Percentiles rank a stretch among this genome's conserved stretches.
phyloP scores from a whole-genome alignment of 495 filamentous ascomycete species.

The Aspergillus sparsus region DNA sequence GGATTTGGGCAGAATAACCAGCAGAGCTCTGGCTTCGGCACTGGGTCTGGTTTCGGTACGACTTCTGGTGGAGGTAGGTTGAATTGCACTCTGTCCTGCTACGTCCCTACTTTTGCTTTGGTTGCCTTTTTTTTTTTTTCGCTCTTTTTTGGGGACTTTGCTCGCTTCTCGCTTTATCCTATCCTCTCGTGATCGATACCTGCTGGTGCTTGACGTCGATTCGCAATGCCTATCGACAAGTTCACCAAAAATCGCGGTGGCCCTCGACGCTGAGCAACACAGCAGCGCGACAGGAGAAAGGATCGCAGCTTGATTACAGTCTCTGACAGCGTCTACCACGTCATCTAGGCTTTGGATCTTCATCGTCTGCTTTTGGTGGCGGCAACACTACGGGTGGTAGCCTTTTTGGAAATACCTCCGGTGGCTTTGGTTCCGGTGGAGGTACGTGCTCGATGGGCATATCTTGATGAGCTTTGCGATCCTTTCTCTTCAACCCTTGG shows the following conservation, averaged over 20 bases:
- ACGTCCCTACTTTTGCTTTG: conserved; percentile 20
- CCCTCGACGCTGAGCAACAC: conserved; percentile 36
- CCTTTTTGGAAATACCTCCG: conserved; percentile 50
- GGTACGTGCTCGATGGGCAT: conserved; percentile 48
- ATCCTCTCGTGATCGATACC: conserved; percentile 24
- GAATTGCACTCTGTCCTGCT: conserved; percentile 25
- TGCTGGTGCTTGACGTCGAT: conserved; percentile 41
- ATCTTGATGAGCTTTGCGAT: conserved; percentile 36
- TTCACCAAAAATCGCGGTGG: conserved; percentile 25
- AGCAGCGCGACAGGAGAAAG: conserved; percentile 44
- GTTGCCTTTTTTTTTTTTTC: conserved; percentile 17
- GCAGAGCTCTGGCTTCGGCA: conserved; percentile 53
- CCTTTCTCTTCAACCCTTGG: conserved; percentile 27
- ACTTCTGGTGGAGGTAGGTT: conserved; percentile 53
- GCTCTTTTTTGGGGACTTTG: conserved; percentile 19
- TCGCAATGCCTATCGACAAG: conserved; percentile 30
- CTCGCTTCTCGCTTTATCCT: conserved; percentile 27
- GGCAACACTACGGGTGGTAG: conserved; percentile 37
- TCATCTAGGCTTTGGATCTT: conserved; percentile 62
- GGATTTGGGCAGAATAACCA: conserved; percentile 65
- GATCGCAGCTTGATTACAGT: conserved; percentile 38
- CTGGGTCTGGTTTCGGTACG: conserved; percentile 42
- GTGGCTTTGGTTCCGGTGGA: conserved; percentile 60
- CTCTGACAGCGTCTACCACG: conserved; percentile 48
- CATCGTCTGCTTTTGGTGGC: conserved; percentile 42